Base-by-base conservation (phyloP, 495 filamentous ascomycete species). In the Annulohypoxylon bovei region DNA sequence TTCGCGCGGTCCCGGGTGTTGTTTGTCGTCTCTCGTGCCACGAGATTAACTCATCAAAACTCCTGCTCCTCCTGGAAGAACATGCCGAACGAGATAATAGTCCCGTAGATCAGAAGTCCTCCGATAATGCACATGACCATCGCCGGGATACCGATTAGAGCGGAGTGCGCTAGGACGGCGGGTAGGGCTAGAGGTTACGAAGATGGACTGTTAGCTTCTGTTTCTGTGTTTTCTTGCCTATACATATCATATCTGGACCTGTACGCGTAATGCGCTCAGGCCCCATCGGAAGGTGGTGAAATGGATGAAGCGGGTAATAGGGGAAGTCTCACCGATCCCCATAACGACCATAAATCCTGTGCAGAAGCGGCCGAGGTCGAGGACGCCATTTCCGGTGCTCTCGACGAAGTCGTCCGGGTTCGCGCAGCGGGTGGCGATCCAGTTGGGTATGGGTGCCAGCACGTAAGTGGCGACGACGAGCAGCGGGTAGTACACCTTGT, bases 331-430 rank as follows among this genome's bases (percentile, higher is more conserved):
- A 99, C 95, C 95, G 80, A 99, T 89, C 11, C 95, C 95, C 94
- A 97, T 97, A 30, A 98, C 86, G n/a, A 98, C 94, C 81, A 99
- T 81, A 70, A 98, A 98, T 0, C 96, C 95, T 0, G 95, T 99
- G 79, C 93, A 86, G 80, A 98, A 99, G 67, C 93, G 86, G 30
- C 95, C 95, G 78, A 99, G 91, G 77, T 99, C 95, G 32, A 97
- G 84, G 27, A 95, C 81, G 1, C 90, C 93, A 71, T 86, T 92
- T 27, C 93, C 90, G 9, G 88, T 85, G 77, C 88, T 91, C 79
- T 96, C 93, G 74, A 96, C 94, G 72, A 99, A 98, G 80, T 98
- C 96, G 86, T 99, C 95, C n/a, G 92, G 92, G 76, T 93, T 96
- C 57, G 91, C 87, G 82, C 91, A 94, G 80, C 90, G 88, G 71